Evolutionary conservation across 2,329 filamentous ascomycete genomes (phyloP).

Genomic region (Sarocladium kiliense): DNA sequence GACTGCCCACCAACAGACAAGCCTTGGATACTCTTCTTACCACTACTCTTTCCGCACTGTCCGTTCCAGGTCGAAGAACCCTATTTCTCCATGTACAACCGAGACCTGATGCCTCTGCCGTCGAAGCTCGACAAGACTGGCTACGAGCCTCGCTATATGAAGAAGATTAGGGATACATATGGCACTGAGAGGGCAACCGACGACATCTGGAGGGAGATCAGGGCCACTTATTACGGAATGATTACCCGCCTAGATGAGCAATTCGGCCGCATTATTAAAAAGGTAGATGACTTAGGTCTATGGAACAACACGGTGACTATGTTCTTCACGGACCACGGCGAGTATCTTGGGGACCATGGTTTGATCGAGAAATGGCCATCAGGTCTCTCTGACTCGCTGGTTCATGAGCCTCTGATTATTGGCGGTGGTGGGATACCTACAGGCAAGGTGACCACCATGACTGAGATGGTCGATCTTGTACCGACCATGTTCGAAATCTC

Average conservation of each 20-base stretch:
- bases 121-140: slow-evolving; percentile 27
- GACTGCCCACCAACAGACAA: slow-evolving; percentile 33
- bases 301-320: slow-evolving; percentile 36
- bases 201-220: slow-evolving; percentile 38
- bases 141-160: slow-evolving; percentile 37
- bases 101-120: slow-evolving; percentile 18
- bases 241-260: slow-evolving; percentile 39
- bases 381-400: slow-evolving; percentile 34
- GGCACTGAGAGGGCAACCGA: slow-evolving; percentile 32
- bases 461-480: slow-evolving; percentile 40
- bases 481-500: slow-evolving; percentile 36
- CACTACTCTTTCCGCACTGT: slow-evolving; percentile 38
- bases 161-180: slow-evolving; percentile 30
- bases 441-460: slow-evolving; percentile 27
- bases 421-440: slow-evolving; percentile 33
- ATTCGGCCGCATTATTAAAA: slow-evolving; percentile 34
- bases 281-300: slow-evolving; percentile 25
- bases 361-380: slow-evolving; percentile 45
- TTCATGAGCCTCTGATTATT: slow-evolving; percentile 38
- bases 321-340: slow-evolving; percentile 40
- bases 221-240: slow-evolving; percentile 42
- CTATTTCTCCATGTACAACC: slow-evolving; percentile 41
- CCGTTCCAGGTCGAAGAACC: slow-evolving; percentile 43
- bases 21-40: slow-evolving; percentile 38
- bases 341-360: slow-evolving; percentile 41